phyloP scores from a whole-genome alignment of 345 rosid species.

The Salix brachista region DNA sequence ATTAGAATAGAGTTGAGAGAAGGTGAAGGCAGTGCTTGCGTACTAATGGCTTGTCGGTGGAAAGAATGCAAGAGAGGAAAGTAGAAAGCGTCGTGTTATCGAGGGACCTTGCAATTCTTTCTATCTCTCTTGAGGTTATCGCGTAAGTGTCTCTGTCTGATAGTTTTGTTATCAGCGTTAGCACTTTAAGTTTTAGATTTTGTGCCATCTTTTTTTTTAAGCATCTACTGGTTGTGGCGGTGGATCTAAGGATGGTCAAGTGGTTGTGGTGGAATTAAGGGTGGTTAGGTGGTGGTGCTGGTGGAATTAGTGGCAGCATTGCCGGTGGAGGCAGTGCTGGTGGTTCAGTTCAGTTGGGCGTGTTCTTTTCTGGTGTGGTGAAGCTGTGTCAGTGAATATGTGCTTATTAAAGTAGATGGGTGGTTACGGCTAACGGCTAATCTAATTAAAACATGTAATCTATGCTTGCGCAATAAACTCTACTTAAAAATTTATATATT shows the following conservation, averaged over 20 bases:
- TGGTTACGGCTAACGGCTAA: background rate
- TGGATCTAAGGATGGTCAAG: background rate
- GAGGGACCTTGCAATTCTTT: conserved; percentile 52
- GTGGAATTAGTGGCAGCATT: conserved; percentile 23
- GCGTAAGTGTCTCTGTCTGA: conserved; percentile 82
- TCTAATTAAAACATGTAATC: background rate
- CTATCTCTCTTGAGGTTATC: conserved; percentile 66
- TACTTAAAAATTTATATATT: too few relatives aligned
- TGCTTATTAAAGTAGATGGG: conserved; percentile 8
- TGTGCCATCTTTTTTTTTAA: conserved; percentile 42
- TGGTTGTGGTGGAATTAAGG: conserved; percentile 10
- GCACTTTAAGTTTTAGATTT: conserved; percentile 48
- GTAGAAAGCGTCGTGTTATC: conserved; percentile 52
- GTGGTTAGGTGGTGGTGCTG: conserved; percentile 27
- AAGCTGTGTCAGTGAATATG: background rate
- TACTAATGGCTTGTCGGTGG: conserved; percentile 67
- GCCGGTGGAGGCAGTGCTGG: conserved; percentile 11
- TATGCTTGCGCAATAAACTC: too few relatives aligned
- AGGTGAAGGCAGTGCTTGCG: conserved; percentile 74
- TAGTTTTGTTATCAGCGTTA: conserved; percentile 58
- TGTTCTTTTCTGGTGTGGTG: background rate
- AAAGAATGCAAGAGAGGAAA: conserved; percentile 65
- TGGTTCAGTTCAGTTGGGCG: background rate
- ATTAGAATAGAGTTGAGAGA: conserved; percentile 45
- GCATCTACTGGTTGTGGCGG: background rate